phyloP scores from a whole-genome alignment of 2,329 filamentous ascomycete species.

The Trichoderma sp. region DNA sequence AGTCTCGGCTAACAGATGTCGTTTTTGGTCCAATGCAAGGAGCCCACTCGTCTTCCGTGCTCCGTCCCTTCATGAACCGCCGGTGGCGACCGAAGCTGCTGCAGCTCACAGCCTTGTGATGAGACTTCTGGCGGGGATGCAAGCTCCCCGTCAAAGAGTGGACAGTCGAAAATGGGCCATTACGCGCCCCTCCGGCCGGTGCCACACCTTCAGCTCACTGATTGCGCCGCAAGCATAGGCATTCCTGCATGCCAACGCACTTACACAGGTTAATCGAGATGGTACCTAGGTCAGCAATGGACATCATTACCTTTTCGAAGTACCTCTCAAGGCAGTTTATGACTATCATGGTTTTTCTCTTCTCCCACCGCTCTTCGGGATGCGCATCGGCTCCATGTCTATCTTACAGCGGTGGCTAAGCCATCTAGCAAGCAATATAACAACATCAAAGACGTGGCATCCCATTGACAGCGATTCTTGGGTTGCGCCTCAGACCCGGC shows the following conservation, averaged over 20 bases:
- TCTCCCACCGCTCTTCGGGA: not conserved
- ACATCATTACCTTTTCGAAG: not conserved
- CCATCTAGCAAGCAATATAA: not conserved
- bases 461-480: not conserved
- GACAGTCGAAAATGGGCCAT: not conserved
- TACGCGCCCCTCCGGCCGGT: not conserved
- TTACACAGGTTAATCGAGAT: not conserved
- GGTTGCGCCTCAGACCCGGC: not conserved
- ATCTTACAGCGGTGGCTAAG: not conserved
- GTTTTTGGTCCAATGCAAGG: not conserved
- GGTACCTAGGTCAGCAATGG: not conserved
- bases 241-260: not conserved
- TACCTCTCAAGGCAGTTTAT: not conserved
- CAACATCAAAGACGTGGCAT: not conserved
- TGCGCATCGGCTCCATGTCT: not conserved
- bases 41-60: not conserved
- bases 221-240: not conserved
- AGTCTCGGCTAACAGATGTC: not conserved
- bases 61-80: not conserved
- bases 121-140: not conserved
- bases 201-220: not conserved
- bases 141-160: not conserved
- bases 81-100: conserved; percentile 1
- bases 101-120: not conserved
- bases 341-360: not conserved